Evolutionary conservation across 2,329 filamentous ascomycete genomes (phyloP), one percentile per base, ranked within the genome.

Genomic region (Hypoxylon sp.): DNA sequence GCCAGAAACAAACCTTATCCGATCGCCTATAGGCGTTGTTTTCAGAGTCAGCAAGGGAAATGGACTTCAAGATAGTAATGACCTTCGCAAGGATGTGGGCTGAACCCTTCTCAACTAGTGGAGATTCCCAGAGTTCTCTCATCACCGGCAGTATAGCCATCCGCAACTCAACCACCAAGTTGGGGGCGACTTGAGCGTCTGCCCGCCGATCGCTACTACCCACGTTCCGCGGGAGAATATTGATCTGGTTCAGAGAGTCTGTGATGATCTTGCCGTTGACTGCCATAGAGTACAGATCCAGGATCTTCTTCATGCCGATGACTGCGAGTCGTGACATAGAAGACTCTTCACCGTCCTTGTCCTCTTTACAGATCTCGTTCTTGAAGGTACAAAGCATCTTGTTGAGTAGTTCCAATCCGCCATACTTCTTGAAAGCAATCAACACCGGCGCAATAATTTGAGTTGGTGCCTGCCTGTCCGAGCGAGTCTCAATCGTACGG

Each of bases 91-190:
- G 89, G 46, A 95, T 92, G 22, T 90, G 86, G 25, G 90, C 91
- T 2, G 92, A 90, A 0, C 94, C 89, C 74, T 93, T 95, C 73
- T 97, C 94, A 17, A 96, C 89, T 53, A 97, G 88, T 27, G 89
- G 85, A 0, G 94, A 97, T 72, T 93, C 90, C 97, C 96, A 99
- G 30, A 98, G 87, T 51, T 90, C 87, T 63, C 88, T 87, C 44
- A 96, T 87, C 50, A 91, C 88, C 0, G 94, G 93, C 13, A 98
- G 82, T 27, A 98, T 89, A 27, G 90, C 89, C 81, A 92, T 89
- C 46, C 96, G 91, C 46, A 98, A 82, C 78, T 98, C 95, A 5
- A 98, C 90, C 13, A 98, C 83, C 61, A 98, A 92, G 74, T 98
- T 95, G 1, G 88, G 85, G 13, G 90, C 86, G 8, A 84, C 77